Conservation (phyloP, 192 early-diverging fungal genomes). For the Coemansia sp. region DNA sequence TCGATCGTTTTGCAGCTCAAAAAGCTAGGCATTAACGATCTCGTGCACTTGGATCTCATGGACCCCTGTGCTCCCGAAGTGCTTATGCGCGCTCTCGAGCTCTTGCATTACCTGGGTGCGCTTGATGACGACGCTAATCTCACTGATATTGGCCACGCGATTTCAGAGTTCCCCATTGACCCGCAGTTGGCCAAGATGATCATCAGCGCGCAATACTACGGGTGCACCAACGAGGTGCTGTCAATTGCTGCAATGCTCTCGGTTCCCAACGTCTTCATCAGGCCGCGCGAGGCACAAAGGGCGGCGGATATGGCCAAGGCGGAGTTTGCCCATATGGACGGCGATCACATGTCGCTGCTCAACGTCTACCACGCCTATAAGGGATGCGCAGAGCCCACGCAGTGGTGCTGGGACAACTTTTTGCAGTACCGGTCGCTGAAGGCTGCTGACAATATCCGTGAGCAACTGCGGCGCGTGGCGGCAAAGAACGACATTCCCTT, state of each 20-base stretch:
- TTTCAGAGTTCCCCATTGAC: conserved; percentile 97
- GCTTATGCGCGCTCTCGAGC: conserved; percentile 94
- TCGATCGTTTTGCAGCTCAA: conserved; percentile 96
- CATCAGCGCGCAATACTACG: conserved; percentile 77
- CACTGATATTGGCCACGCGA: conserved; percentile 75
- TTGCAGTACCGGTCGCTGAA: conserved; percentile 87
- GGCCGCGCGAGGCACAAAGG: conserved; percentile 87
- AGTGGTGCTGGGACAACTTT: conserved; percentile 95
- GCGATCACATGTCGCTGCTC: conserved; percentile 94
- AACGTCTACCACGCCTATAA: conserved; percentile 95
- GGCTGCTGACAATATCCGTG: conserved; percentile 87
- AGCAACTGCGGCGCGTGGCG: conserved; percentile 84
- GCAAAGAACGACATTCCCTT: conserved; percentile 67
- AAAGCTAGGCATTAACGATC: conserved; percentile 94
- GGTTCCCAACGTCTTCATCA: conserved; percentile 87
- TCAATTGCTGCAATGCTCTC: conserved; percentile 91
- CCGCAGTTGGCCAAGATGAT: conserved; percentile 95
- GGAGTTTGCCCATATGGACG: conserved; percentile 90
- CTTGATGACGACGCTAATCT: conserved; percentile 94
- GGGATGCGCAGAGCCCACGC: conserved; percentile 59
- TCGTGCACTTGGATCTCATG: conserved; percentile 99
- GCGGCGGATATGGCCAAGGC: conserved; percentile 88
- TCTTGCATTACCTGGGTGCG: conserved; percentile 92
- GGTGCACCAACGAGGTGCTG: conserved; percentile 91
- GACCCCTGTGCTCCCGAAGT: conserved; percentile 99